Base-by-base conservation (phyloP, 2,329 filamentous ascomycete species). In the Ceratocystis papillata region DNA sequence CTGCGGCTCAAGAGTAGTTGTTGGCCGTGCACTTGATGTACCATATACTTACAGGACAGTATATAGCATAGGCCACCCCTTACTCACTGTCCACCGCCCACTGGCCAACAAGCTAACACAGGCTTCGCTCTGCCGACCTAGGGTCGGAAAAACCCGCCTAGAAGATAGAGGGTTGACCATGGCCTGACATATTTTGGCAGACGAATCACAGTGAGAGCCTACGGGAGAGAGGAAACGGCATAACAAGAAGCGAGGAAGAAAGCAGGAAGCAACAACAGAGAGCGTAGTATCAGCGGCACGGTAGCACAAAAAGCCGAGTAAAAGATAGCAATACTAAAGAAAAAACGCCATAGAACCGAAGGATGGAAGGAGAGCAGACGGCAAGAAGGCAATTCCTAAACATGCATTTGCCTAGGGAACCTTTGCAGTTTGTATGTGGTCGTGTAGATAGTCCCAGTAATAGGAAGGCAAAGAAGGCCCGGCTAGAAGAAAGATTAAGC, bases 81-180 rank as follows among this genome's bases (percentile, higher is more conserved):
- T 41, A 41, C 37, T 41, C 37, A 41, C 10, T 41, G 37, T 41
- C 37, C 37, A 41, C 37, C 37, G 37, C 37, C 37, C 12, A 41
- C 37, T 41, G 37, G 37, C 37, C 37, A 41, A 46, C 45, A 48
- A 30, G 46, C 20, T n/a, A 45, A 53, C 44, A 46, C 28, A 37
- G 65, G 48, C 44, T 60, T n/a, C 10, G 33, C 33, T 37, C 8
- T 37, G 33, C 10, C 33, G 33, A 37, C 50, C 59, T 50, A 46
- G 62, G 55, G 62, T 62, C 45, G 68, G 68, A 68, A 69, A 70
- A 69, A 70, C 68, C 70, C 69, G 68, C 68, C 69, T 46, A 65
- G 64, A 44, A 65, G 64, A 41, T 60, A 53, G 37, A 67, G 68
- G 37, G 68, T 20, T 59, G 55, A 30, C 55, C 55, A n/a, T 59